phyloP scores from a whole-genome alignment of 306 rosid genomes.

The Carpinus fangiana region DNA sequence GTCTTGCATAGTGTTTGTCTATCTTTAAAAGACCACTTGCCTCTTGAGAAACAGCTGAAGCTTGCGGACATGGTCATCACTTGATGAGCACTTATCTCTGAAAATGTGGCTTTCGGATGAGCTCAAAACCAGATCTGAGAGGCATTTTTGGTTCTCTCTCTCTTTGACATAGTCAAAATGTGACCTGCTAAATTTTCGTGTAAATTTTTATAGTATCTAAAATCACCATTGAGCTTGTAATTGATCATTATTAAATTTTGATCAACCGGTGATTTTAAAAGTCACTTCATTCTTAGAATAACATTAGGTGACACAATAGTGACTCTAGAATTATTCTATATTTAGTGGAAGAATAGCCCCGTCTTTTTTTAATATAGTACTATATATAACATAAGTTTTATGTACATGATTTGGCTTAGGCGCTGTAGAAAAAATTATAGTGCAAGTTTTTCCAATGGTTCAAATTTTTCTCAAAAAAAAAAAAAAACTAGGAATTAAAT shows the following conservation, averaged over 20 bases:
- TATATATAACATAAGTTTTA: not conserved
- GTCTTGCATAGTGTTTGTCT: slow-evolving; percentile 65
- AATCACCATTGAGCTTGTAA: no score
- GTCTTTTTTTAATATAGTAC: not conserved
- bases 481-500: no score
- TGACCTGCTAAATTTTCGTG: not conserved
- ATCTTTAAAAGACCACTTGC: slow-evolving; percentile 60
- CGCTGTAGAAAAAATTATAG: no score
- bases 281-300: no score
- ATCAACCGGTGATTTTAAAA: no score
- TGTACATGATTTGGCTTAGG: no score
- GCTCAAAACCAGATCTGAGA: not conserved
- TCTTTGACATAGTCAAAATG: not conserved
- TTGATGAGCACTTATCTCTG: slow-evolving; percentile 22
- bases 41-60: slow-evolving; percentile 77
- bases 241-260: no score
- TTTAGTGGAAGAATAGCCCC: not conserved
- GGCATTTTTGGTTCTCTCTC: not conserved
- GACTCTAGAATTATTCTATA: no score
- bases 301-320: no score
- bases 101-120: slow-evolving; percentile 10
- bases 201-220: no score
- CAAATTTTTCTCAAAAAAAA: no score
- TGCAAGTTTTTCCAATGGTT: no score
- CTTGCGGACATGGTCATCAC: slow-evolving; percentile 60